Percentiles rank a stretch among this genome's conserved stretches.
phyloP scores from a whole-genome alignment of 306 rosid species.

The Sicyos baderoa region DNA sequence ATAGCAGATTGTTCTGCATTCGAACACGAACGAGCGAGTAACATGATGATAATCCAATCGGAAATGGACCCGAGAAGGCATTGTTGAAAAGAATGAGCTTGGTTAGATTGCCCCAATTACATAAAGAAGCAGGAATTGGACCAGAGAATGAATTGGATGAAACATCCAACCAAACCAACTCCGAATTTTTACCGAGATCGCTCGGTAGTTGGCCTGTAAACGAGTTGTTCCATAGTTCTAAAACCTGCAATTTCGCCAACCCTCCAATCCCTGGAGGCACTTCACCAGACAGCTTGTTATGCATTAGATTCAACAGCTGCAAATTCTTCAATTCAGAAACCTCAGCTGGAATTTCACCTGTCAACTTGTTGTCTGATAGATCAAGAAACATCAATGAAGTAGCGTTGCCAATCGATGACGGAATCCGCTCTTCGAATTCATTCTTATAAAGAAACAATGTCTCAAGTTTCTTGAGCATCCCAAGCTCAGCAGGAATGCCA shows the following conservation, averaged over 20 bases:
- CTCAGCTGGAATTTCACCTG: conserved; percentile 66
- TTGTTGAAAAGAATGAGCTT: conserved; percentile 95
- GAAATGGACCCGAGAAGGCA: conserved; percentile 69
- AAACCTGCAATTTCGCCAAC: conserved; percentile 46
- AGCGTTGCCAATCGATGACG: conserved; percentile 44
- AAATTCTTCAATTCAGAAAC: conserved; percentile 54
- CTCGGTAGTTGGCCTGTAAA: conserved; percentile 66
- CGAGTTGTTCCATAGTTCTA: conserved; percentile 90
- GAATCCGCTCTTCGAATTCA: conserved; percentile 55
- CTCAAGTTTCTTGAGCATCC: conserved; percentile 46
- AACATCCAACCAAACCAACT: conserved; percentile 76
- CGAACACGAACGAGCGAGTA: conserved; percentile 73
- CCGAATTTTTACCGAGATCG: conserved; percentile 68
- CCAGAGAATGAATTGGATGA: conserved; percentile 83
- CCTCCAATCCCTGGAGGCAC: conserved; percentile 61
- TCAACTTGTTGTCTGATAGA: conserved; percentile 67
- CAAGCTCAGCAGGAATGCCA: conserved; percentile 61
- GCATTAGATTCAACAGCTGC: conserved; percentile 76
- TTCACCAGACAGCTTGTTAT: conserved; percentile 58
- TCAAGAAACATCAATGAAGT: conserved; percentile 52
- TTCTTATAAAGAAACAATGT: conserved; percentile 76
- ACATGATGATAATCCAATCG: conserved; percentile 49
- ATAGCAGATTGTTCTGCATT: conserved; percentile 75
- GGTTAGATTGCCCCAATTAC: conserved; percentile 71
- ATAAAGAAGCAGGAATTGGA: conserved; percentile 61